Percentiles rank a stretch among this genome's conserved stretches.
Conservation (phyloP, 179 eudicot genomes). For the Carnegiea gigantea region DNA sequence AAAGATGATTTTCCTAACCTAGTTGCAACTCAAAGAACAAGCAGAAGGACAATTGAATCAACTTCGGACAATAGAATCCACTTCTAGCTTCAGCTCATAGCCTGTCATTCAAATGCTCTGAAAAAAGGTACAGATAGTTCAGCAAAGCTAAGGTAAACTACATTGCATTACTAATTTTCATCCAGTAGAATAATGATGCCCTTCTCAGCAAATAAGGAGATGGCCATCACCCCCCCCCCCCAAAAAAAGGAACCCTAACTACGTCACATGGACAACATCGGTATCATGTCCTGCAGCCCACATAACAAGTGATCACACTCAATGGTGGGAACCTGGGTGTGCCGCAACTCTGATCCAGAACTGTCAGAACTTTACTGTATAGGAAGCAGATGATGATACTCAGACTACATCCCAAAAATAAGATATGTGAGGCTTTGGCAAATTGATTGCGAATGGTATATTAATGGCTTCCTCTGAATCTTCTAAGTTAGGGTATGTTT, state of each 20-base stretch:
- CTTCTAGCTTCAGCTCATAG: neutral
- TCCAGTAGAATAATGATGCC: constrained; percentile 19
- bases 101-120: neutral
- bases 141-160: constrained; percentile 2
- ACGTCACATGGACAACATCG: neutral
- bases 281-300: neutral
- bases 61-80: too few species aligned
- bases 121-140: neutral
- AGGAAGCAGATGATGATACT: too few species aligned
- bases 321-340: constrained; percentile 11
- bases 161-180: neutral
- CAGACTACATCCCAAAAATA: constrained; percentile 27
- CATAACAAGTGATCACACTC: too few species aligned
- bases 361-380: neutral
- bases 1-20: too few species aligned
- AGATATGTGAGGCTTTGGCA: constrained; percentile 33
- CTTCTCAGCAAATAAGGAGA: constrained; percentile 14
- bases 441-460: constrained; percentile 11
- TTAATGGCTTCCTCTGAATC: constrained; percentile 26
- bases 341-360: constrained; percentile 26
- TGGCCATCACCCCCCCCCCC: neutral
- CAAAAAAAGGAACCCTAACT: neutral
- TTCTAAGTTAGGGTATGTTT: constrained; percentile 48
- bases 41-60: too few species aligned
- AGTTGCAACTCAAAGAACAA: too few species aligned